phyloP scores from a whole-genome alignment of 805 yeast genomes.

The Lachancea mirantina region DNA sequence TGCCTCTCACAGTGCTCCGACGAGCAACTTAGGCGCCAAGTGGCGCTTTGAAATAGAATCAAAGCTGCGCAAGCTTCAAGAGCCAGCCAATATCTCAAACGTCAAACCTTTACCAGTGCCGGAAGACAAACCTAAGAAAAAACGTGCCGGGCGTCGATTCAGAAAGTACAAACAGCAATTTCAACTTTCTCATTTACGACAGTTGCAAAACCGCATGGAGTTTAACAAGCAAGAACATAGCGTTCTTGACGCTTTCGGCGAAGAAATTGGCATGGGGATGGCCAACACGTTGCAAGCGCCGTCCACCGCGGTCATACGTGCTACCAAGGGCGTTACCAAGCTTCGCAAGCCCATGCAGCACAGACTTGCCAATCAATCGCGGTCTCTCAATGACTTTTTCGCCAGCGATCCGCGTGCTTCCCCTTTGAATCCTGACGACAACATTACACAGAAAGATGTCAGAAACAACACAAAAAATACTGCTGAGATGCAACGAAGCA shows the following conservation, averaged over 20 bases:
- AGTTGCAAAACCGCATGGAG: slow-evolving; percentile 75
- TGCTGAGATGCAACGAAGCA: no score
- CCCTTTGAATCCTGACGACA: no score
- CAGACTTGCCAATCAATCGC: slow-evolving; percentile 30
- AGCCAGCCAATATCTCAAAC: slow-evolving; percentile 68
- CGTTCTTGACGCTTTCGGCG: slow-evolving; percentile 59
- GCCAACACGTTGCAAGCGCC: slow-evolving; percentile 27
- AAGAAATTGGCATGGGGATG: slow-evolving; percentile 81
- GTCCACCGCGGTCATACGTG: slow-evolving; percentile 17
- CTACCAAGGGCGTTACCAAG: slow-evolving; percentile 47
- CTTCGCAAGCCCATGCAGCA: slow-evolving; percentile 54
- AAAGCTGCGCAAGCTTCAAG: slow-evolving; percentile 62
- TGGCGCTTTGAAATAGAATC: slow-evolving; percentile 54
- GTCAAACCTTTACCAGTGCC: slow-evolving; percentile 72
- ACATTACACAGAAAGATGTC: no score
- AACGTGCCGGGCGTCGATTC: slow-evolving; percentile 77
- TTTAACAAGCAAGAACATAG: slow-evolving; percentile 73
- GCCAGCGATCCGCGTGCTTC: no score
- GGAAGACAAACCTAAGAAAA: slow-evolving; percentile 65
- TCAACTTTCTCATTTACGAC: slow-evolving; percentile 71
- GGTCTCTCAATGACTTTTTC: slow-evolving; percentile 3
- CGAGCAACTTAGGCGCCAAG: slow-evolving; percentile 49
- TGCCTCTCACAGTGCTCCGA: slow-evolving; percentile 35
- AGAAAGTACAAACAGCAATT: slow-evolving; percentile 76
- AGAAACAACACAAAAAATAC: no score